Percentiles rank a stretch among this genome's conserved stretches.
Evolutionary conservation across 495 filamentous ascomycete genomes (phyloP).

Genomic region (Penicillium arizonense): DNA sequence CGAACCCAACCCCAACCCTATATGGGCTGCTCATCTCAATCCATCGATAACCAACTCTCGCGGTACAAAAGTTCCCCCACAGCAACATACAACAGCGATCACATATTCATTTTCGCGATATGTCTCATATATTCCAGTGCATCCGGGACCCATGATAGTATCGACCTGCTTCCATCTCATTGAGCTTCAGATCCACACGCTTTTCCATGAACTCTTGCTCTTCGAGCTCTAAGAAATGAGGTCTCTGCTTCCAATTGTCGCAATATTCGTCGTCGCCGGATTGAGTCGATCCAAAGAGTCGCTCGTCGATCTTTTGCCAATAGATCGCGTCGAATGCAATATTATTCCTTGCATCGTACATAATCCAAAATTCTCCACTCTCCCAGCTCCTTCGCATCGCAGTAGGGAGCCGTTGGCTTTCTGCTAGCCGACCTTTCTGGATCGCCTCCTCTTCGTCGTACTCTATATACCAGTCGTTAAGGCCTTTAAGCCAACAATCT

Average conservation of each 20-base stretch:
- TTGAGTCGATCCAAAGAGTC: conserved; percentile 8
- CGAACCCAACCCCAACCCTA: no score
- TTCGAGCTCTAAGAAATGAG: not conserved
- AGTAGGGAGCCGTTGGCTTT: conserved; percentile 11
- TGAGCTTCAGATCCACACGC: conserved; percentile 9
- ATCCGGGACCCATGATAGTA: conserved; percentile 17
- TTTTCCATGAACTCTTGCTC: conserved; percentile 14
- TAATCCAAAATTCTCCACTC: conserved; percentile 13
- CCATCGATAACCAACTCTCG: no score
- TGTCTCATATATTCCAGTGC: conserved; percentile 4
- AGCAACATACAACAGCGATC: no score
- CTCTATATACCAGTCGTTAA: no score
- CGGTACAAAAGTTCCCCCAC: no score
- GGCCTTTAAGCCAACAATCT: no score
- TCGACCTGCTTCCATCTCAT: conserved; percentile 9
- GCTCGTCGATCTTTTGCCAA: conserved; percentile 13
- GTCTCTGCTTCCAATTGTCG: conserved; percentile 11
- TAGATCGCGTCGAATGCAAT: conserved; percentile 17
- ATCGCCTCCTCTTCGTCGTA: conserved; percentile 14
- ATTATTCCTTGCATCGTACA: conserved; percentile 11
- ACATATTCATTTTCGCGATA: no score
- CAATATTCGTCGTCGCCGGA: not conserved
- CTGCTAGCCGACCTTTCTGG: not conserved
- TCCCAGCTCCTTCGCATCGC: conserved; percentile 14
- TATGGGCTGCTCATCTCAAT: no score